A percentile compares a stretch with the other conserved stretches of the same genome.
phyloP scores from a whole-genome alignment of 179 eudicot species.

The Silene vulgaris region DNA sequence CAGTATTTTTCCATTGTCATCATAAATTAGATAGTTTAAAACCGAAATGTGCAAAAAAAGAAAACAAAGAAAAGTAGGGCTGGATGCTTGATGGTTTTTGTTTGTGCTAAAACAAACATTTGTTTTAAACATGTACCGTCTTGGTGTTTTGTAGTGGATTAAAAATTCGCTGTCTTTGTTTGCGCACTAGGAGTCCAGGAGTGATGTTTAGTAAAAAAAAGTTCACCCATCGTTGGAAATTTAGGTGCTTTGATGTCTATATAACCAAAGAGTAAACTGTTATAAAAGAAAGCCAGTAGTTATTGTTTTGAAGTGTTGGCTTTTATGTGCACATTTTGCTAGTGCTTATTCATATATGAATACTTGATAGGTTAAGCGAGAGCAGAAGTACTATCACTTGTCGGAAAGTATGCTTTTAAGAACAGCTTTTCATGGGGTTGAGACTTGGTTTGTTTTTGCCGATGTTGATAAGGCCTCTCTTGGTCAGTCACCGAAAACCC shows the following conservation, averaged over 20 bases:
- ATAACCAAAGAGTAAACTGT: background rate
- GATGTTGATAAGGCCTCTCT: constrained; percentile 27
- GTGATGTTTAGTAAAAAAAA: background rate
- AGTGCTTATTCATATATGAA: background rate
- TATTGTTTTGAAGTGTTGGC: background rate
- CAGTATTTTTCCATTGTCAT: background rate
- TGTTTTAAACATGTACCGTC: background rate
- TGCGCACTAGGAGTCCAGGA: background rate
- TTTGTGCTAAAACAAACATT: background rate
- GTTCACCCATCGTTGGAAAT: background rate
- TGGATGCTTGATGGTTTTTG: constrained; percentile 1
- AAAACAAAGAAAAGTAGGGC: background rate
- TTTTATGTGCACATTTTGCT: background rate
- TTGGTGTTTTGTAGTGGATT: background rate
- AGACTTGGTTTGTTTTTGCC: constrained; percentile 52
- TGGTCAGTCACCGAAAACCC: constrained; percentile 14
- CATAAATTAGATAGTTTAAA: background rate
- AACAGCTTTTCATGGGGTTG: constrained; percentile 42
- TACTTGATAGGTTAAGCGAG: constrained; percentile 51
- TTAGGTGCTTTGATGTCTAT: background rate
- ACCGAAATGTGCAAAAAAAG: background rate
- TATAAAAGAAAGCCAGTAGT: background rate
- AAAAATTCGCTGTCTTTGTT: background rate
- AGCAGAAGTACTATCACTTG: constrained; percentile 50
- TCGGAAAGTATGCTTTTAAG: constrained; percentile 49